phyloP scores from a whole-genome alignment of 768 basidiomycete species.

The Mrakia gelida region DNA sequence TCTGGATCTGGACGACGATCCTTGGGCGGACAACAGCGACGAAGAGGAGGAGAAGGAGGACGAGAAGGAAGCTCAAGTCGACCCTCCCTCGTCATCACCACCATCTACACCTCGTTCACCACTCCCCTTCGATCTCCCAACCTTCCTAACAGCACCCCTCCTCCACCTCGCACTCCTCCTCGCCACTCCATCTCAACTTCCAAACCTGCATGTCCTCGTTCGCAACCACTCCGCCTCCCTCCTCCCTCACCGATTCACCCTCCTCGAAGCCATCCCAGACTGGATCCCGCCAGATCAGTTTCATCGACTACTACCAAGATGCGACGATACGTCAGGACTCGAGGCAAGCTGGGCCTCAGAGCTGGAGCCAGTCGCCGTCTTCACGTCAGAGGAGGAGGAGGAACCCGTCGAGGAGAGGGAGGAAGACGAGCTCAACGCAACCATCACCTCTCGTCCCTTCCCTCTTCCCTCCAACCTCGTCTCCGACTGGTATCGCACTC shows the following conservation, averaged over 20 bases:
- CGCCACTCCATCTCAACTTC: slow-evolving; percentile 60
- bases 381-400: no score
- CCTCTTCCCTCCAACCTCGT: slow-evolving; percentile 55
- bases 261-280: slow-evolving; percentile 71
- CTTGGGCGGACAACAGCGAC: slow-evolving; percentile 60
- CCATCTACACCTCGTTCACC: not conserved
- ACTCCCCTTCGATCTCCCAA: slow-evolving; percentile 52
- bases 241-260: slow-evolving; percentile 64
- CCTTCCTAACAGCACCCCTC: slow-evolving; percentile 62
- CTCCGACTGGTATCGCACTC: slow-evolving; percentile 67
- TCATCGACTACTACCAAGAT: slow-evolving; percentile 59
- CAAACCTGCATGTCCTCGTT: slow-evolving; percentile 58
- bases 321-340: slow-evolving; percentile 56
- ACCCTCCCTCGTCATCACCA: slow-evolving; percentile 28
- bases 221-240: slow-evolving; percentile 56
- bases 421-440: slow-evolving; percentile 19
- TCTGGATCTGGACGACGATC: slow-evolving; percentile 64
- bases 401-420: slow-evolving; percentile 19
- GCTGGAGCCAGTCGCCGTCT: not conserved
- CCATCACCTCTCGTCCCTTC: slow-evolving; percentile 36
- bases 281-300: slow-evolving; percentile 63
- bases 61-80: not conserved
- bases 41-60: slow-evolving; percentile 34
- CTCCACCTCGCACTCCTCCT: slow-evolving; percentile 59
- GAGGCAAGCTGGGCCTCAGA: slow-evolving; percentile 23